Evolutionary conservation across 2,329 filamentous ascomycete genomes (phyloP).

Genomic region (Cladorrhinum sp.): DNA sequence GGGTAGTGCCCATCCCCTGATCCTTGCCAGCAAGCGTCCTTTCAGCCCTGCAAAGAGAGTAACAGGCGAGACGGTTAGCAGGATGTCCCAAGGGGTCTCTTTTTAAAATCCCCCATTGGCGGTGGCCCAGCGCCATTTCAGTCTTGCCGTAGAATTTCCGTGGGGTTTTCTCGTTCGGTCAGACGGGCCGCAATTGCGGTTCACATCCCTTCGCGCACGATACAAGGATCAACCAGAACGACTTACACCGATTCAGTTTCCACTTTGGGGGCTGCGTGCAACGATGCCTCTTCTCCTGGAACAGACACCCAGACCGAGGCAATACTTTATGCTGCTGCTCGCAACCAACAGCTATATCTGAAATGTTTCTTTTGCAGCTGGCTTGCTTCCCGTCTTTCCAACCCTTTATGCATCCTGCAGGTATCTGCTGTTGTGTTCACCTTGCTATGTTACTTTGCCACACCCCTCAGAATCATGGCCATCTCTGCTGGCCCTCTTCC

Average conservation of each 20-base stretch:
- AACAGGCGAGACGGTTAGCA: slow-evolving; percentile 12
- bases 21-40: slow-evolving; percentile 9
- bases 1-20: slow-evolving; percentile 1
- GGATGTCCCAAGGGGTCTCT: slow-evolving; percentile 17
- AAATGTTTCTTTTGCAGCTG: slow-evolving; percentile 6
- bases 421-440: not conserved
- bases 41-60: slow-evolving; percentile 25
- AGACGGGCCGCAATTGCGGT: slow-evolving; percentile 24
- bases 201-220: slow-evolving; percentile 15
- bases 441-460: slow-evolving; percentile 12
- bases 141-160: slow-evolving; percentile 22
- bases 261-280: slow-evolving; percentile 6
- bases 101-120: slow-evolving; percentile 27
- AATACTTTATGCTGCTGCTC: not conserved
- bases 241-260: slow-evolving; percentile 19
- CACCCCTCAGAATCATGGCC: slow-evolving; percentile 18
- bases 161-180: slow-evolving; percentile 17
- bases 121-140: slow-evolving; percentile 3
- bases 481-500: slow-evolving; percentile 19
- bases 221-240: slow-evolving; percentile 5
- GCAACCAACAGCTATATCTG: slow-evolving; percentile 4
- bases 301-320: not conserved
- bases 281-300: not conserved
- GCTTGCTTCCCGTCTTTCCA: slow-evolving; percentile 2
- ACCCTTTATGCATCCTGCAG: slow-evolving; percentile 1